Evolutionary conservation across 345 rosid species (phyloP).

Genomic region (Aquilaria sinensis): DNA sequence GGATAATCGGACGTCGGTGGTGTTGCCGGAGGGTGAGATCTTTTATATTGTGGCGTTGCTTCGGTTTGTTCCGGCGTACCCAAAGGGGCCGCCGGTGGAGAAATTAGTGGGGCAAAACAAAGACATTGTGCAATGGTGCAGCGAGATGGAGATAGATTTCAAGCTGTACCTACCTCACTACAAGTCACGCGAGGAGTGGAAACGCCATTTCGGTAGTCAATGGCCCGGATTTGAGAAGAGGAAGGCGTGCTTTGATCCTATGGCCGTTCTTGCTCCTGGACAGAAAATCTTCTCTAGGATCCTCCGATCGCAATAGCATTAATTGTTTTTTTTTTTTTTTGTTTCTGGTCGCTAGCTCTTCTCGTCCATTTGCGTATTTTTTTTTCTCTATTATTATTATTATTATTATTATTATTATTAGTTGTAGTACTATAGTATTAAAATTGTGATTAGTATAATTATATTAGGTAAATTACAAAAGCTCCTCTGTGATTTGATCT

Average conservation of each 20-base stretch:
- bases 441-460: too few relatives aligned
- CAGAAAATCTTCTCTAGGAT: slow-evolving; percentile 69
- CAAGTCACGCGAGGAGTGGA: slow-evolving; percentile 69
- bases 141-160: slow-evolving; percentile 48
- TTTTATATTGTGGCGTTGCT: slow-evolving; percentile 90
- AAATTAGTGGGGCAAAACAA: slow-evolving; percentile 55
- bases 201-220: slow-evolving; percentile 66
- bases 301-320: slow-evolving; percentile 13
- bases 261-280: slow-evolving; percentile 88
- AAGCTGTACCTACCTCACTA: slow-evolving; percentile 87
- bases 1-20: slow-evolving; percentile 65
- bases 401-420: background rate
- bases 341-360: slow-evolving; percentile 1
- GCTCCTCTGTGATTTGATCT: too few relatives aligned
- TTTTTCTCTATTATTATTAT: background rate
- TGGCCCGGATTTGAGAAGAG: slow-evolving; percentile 67
- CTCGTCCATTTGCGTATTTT: background rate
- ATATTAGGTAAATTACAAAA: too few relatives aligned
- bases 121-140: slow-evolving; percentile 56
- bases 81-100: slow-evolving; percentile 30
- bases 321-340: background rate
- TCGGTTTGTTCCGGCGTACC: slow-evolving; percentile 29
- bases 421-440: too few relatives aligned
- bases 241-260: slow-evolving; percentile 70
- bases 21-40: slow-evolving; percentile 64